A percentile compares a stretch with the other conserved stretches of the same genome.
Evolutionary conservation across 371 early-diverging fungal genomes (phyloP).

Genomic region (Mortierella sp.): DNA sequence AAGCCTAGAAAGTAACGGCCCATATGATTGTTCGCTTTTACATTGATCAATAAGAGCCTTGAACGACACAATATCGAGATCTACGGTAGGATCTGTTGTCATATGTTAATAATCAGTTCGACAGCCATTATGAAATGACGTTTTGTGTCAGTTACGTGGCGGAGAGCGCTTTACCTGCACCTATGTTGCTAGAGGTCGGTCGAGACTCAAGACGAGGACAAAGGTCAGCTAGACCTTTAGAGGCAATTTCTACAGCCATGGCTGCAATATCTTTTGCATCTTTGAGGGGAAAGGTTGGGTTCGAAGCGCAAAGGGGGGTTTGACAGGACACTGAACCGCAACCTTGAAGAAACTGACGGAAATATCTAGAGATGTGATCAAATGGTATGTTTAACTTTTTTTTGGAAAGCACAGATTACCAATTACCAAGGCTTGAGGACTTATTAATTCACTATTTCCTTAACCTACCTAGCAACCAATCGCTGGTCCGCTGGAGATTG

Average conservation of each 20-base stretch:
- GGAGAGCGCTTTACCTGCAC: constrained; percentile 38
- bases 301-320: constrained; percentile 45
- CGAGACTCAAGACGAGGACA: constrained; percentile 39
- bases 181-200: constrained; percentile 9
- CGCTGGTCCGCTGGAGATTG: constrained; percentile 23
- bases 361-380: constrained; percentile 19
- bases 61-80: constrained; percentile 40
- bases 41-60: constrained; percentile 43
- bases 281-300: constrained; percentile 36
- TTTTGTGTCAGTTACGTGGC: too few relatives aligned
- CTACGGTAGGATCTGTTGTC: constrained; percentile 30
- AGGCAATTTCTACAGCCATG: constrained; percentile 34
- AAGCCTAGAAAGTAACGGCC: constrained; percentile 32
- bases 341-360: constrained; percentile 51
- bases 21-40: constrained; percentile 38
- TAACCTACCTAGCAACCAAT: constrained; percentile 27
- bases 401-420: background rate
- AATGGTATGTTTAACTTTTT: background rate
- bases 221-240: constrained; percentile 30
- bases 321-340: constrained; percentile 27
- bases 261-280: constrained; percentile 42
- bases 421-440: too few relatives aligned
- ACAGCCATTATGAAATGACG: too few relatives aligned
- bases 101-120: background rate
- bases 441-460: background rate